A percentile compares a stretch with the other conserved stretches of the same genome.
Evolutionary conservation across 2,329 filamentous ascomycete genomes (phyloP).

Genomic region (Mycosphaerella arachidis): DNA sequence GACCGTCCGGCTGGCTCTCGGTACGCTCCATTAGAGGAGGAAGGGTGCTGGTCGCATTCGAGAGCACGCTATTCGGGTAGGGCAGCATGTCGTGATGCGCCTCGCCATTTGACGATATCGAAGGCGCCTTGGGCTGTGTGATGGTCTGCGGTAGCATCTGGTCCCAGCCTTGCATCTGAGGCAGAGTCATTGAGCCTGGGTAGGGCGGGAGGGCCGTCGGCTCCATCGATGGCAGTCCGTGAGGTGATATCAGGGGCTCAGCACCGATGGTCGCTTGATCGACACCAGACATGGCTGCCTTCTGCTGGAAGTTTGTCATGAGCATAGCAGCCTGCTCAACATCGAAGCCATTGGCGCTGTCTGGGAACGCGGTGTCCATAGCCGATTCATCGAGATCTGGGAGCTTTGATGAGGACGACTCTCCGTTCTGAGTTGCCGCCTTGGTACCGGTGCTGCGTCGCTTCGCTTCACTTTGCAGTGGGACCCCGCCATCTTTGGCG

Average conservation of each 20-base stretch:
- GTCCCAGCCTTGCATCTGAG: conserved; percentile 83
- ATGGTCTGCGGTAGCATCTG: conserved; percentile 70
- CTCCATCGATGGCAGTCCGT: conserved; percentile 68
- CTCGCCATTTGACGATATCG: conserved; percentile 54
- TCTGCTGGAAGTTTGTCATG: conserved; percentile 96
- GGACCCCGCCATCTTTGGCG: conserved; percentile 92
- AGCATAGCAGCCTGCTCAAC: conserved; percentile 97
- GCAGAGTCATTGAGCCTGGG: conserved; percentile 70
- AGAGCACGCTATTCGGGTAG: conserved; percentile 24
- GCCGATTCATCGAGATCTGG: conserved; percentile 79
- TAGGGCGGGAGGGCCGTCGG: conserved; percentile 63
- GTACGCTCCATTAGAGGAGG: conserved; percentile 60
- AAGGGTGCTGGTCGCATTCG: conserved; percentile 43
- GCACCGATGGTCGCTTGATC: conserved; percentile 45
- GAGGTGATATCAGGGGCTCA: conserved; percentile 68
- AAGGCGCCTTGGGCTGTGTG: conserved; percentile 66
- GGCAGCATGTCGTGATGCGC: conserved; percentile 52
- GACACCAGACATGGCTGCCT: conserved; percentile 72
- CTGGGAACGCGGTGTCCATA: conserved; percentile 80
- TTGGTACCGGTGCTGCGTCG: conserved; percentile 51
- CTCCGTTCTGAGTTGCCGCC: conserved; percentile 34
- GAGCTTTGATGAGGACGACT: conserved; percentile 62
- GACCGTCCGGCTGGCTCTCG: conserved; percentile 39
- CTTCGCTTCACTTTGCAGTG: conserved; percentile 91
- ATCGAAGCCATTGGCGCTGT: conserved; percentile 86